A percentile compares a stretch with the other conserved stretches of the same genome.
phyloP scores from a whole-genome alignment of 257 asterid species.

The Capsicum baccatum region DNA sequence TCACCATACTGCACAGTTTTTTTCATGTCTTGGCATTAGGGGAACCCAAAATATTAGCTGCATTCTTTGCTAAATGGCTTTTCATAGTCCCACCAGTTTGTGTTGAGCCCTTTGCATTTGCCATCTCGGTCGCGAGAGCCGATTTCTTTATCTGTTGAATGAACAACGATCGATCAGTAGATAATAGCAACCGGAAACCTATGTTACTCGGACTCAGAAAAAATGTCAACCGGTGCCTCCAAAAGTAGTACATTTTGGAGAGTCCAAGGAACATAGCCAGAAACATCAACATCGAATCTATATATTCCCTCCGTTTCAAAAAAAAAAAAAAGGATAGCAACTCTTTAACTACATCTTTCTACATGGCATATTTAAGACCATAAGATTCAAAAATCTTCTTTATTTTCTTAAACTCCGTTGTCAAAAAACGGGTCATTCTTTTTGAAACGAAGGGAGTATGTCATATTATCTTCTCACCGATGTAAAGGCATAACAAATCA shows the following conservation, averaged over 20 bases:
- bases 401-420: too few species aligned
- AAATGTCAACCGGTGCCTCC: too few species aligned
- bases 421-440: too few species aligned
- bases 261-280: too few species aligned
- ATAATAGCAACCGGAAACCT: not conserved
- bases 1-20: conserved; percentile 44
- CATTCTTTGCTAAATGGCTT: conserved; percentile 67
- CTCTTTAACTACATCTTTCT: too few species aligned
- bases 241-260: too few species aligned
- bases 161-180: not conserved
- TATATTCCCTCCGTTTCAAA: too few species aligned
- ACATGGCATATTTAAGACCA: too few species aligned
- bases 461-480: not conserved
- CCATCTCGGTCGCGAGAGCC: conserved; percentile 43
- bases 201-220: too few species aligned
- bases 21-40: conserved; percentile 61
- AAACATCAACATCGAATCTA: too few species aligned
- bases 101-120: conserved; percentile 52
- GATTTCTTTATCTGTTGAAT: conserved; percentile 76
- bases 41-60: conserved; percentile 59
- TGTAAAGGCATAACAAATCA: not conserved
- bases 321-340: too few species aligned
- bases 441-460: not conserved
- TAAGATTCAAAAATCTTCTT: too few species aligned
- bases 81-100: conserved; percentile 70